A percentile compares a stretch with the other conserved stretches of the same genome.
These are phyloP conservation scores for Arthrobotrys entomopaga DNA, from an alignment of 2,329 filamentous ascomycete species.

Conservation along the genomic window DNA sequence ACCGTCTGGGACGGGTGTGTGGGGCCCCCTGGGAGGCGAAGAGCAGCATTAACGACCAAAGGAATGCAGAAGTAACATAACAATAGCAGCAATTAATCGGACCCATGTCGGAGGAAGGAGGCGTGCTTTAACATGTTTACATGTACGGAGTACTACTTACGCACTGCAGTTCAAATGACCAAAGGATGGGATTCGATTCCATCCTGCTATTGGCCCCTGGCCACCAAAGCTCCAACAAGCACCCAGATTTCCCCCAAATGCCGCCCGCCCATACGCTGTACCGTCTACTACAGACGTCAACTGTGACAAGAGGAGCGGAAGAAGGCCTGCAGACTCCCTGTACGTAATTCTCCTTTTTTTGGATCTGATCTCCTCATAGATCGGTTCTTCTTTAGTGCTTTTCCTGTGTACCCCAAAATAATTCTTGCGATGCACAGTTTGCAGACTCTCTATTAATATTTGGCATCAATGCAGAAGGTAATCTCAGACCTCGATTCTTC, in stretches of 20 bases:
- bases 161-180: no score
- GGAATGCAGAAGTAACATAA: neutral
- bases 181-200: no score
- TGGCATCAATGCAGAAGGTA: conserved; percentile 22
- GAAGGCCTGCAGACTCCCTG: neutral
- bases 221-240: conserved; percentile 53
- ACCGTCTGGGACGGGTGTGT: neutral
- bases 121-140: conserved; percentile 36
- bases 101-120: conserved; percentile 49
- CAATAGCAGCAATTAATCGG: conserved; percentile 4
- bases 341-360: conserved; percentile 5
- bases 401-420: conserved; percentile 4
- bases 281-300: neutral
- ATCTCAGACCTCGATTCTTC: neutral
- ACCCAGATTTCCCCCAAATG: conserved; percentile 47
- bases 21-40: neutral
- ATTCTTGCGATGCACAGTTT: neutral
- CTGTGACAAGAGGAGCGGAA: neutral
- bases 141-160: no score
- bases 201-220: neutral
- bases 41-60: neutral
- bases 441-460: conserved; percentile 10
- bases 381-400: conserved; percentile 1
- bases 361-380: neutral
- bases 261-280: conserved; percentile 13